These are phyloP conservation scores for Kwoniella sp. DNA, from an alignment of 768 basidiomycete genomes.

Conservation along the genomic window DNA sequence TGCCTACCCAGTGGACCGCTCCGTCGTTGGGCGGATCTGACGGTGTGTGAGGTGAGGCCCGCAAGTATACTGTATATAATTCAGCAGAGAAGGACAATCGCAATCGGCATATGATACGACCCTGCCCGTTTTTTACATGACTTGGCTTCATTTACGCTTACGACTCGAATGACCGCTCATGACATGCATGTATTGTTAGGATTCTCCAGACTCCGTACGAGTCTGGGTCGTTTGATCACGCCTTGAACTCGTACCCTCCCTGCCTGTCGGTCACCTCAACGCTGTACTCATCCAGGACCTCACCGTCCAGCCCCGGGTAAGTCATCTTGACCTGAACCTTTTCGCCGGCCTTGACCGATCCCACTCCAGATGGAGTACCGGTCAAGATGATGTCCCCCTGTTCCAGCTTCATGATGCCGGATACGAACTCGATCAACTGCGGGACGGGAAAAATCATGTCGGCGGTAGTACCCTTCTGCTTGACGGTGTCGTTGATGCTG, in stretches of 20 bases:
- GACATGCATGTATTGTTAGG: no score
- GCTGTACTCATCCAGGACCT: constrained; percentile 60
- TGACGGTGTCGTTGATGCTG: constrained; percentile 75
- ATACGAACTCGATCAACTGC: constrained; percentile 78
- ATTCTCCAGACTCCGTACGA: no score
- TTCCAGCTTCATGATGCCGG: constrained; percentile 97
- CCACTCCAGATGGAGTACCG: constrained; percentile 81
- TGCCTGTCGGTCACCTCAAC: constrained; percentile 65
- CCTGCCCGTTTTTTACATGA: no score
- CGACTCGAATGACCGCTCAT: no score
- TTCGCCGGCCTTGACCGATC: constrained; percentile 71
- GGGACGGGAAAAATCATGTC: constrained; percentile 95
- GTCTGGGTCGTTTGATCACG: no score
- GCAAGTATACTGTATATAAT: no score
- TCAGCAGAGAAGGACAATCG: no score
- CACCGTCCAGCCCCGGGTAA: constrained; percentile 53
- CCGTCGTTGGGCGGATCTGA: constrained; percentile 4
- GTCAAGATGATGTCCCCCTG: constrained; percentile 89
- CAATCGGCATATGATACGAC: no score
- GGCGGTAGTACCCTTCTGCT: constrained; percentile 76
- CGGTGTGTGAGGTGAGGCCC: no score
- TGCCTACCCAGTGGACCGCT: constrained; percentile 16
- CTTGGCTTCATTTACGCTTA: no score
- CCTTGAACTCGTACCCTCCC: constrained; percentile 64
- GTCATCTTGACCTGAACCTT: constrained; percentile 68